These are phyloP conservation scores for Tillandsia leiboldiana DNA, from an alignment of 176 grass and related monocot species.

Conservation along the genomic window DNA sequence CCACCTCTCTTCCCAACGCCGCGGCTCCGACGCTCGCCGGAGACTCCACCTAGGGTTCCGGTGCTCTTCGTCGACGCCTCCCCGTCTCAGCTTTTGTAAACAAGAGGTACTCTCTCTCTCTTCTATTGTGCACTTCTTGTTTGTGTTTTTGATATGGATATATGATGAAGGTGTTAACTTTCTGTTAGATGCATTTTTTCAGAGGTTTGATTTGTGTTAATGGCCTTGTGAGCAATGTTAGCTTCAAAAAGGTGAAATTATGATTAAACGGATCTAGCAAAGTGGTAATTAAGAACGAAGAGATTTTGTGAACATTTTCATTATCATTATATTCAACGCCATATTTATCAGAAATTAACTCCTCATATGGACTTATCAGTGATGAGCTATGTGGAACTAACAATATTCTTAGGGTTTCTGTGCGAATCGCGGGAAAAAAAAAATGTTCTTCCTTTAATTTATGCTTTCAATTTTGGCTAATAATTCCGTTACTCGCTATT, in stretches of 20 bases:
- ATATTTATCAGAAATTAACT: no score
- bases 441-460: not conserved
- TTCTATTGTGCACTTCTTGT: not conserved
- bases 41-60: constrained; percentile 23
- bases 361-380: no score
- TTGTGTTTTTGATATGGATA: not conserved
- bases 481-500: not conserved
- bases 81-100: not conserved
- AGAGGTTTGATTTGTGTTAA: no score
- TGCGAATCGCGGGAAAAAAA: no score
- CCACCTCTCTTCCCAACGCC: not conserved
- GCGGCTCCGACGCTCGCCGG: constrained; percentile 4
- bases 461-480: constrained; percentile 1
- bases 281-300: not conserved
- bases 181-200: no score
- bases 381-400: no score
- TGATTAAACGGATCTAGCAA: not conserved
- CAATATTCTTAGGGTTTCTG: no score
- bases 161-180: no score
- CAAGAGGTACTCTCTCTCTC: constrained; percentile 11
- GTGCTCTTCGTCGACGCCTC: constrained; percentile 41
- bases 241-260: not conserved
- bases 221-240: constrained; percentile 6
- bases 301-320: no score
- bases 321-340: no score